Base-by-base conservation (phyloP, 768 basidiomycete genomes). In the Pleurotus eryngii region DNA sequence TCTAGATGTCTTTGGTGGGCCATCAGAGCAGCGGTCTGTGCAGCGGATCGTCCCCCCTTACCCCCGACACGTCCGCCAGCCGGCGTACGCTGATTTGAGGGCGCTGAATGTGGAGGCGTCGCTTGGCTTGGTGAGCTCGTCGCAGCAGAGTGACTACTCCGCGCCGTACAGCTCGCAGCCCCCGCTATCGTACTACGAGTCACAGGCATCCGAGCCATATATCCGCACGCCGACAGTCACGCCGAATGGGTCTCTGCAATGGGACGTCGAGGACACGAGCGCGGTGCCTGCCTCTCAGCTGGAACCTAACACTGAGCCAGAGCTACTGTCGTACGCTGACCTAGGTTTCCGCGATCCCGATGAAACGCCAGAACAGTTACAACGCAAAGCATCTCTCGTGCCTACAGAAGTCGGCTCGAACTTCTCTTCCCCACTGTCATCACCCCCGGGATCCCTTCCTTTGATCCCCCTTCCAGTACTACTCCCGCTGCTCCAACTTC, bases 201-300 rank as follows among this genome's bases (percentile, higher is more conserved):
- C 81, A 5, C 78, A 82, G 63, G 77, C 76, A 26, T 72, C 76
- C 2, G 78, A 80, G 17, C 66, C 68, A 5, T 77, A 74, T 54
- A 68, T 84, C 55, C 72, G 76, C 45, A 82, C 85, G 0, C 84
- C 86, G 9, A 55, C 78, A 27, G 72, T 79, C 30, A 82, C 83
- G 6, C 83, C 83, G 3, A 79, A 80, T 54, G 81, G 81, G 37
- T 82, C 82, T n/a, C 64, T 78, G 12, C 74, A 75, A 55, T 81
- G 76, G 75, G 67, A 67, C 27, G 59, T 72, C 26, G 56, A 63
- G 18, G 67, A 74, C 58, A 66, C 64, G 8, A 72, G 67, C 59
- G 64, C 66, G 38, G 57, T 72, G 2, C 69, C 77, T 27, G 55
- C 69, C 8, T 76, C 77, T 4, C 75, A 76, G 60, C 62, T 75